phyloP scores from a whole-genome alignment of 176 grass and related monocot species.

The Oryza meridionalis region DNA sequence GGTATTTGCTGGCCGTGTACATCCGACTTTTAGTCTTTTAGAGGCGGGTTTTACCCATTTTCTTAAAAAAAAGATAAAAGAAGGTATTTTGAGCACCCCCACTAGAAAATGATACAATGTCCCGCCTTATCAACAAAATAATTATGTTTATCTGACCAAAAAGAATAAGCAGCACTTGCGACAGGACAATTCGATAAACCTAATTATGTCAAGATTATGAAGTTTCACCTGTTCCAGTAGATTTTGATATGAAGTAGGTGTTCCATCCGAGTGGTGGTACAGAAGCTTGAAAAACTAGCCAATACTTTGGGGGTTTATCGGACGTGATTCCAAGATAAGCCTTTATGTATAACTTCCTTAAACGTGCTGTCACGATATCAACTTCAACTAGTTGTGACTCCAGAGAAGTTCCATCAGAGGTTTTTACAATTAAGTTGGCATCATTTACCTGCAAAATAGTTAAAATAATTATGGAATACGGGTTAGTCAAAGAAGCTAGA shows the following conservation, averaged over 20 bases:
- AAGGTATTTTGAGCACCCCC: neutral
- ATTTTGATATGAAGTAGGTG: constrained; percentile 73
- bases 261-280: constrained; percentile 89
- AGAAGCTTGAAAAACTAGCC: constrained; percentile 83
- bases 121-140: neutral
- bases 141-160: neutral
- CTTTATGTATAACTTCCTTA: constrained; percentile 85
- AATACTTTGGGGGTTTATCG: constrained; percentile 69
- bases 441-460: constrained; percentile 73
- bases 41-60: too few species aligned
- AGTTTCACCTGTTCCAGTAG: constrained; percentile 55
- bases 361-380: constrained; percentile 62
- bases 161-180: neutral
- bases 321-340: constrained; percentile 78
- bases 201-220: neutral
- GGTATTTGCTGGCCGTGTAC: too few species aligned
- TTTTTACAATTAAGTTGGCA: constrained; percentile 62
- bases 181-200: neutral
- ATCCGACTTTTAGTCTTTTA: too few species aligned
- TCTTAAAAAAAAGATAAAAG: too few species aligned
- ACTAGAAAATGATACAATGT: neutral
- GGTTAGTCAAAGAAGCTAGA: neutral
- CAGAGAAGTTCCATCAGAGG: constrained; percentile 65
- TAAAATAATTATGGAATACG: neutral
- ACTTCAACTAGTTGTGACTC: constrained; percentile 76